Conservation (phyloP, 768 basidiomycete species). For the Mycena belliarum region DNA sequence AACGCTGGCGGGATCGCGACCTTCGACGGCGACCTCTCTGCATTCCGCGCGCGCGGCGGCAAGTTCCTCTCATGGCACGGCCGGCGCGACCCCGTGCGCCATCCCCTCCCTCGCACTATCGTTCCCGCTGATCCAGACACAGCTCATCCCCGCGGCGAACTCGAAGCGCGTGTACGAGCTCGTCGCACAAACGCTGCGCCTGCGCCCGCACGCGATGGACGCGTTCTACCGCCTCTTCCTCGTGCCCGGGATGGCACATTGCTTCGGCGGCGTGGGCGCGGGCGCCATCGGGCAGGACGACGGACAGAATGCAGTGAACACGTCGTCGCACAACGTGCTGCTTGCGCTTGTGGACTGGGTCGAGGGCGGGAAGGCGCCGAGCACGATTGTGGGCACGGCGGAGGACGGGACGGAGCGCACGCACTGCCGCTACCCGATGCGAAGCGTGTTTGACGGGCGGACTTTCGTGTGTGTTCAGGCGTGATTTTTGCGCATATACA, state of each 20-base stretch:
- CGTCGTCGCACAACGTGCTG: too few relatives aligned
- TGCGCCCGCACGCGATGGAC: slow-evolving; percentile 13
- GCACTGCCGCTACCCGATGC: slow-evolving; percentile 1
- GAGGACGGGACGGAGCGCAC: neutral
- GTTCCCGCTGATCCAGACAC: too few relatives aligned
- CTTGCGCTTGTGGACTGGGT: too few relatives aligned
- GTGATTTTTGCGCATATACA: too few relatives aligned
- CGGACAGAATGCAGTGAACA: too few relatives aligned
- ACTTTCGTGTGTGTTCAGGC: neutral
- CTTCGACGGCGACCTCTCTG: too few relatives aligned
- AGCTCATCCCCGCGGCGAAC: slow-evolving; percentile 22
- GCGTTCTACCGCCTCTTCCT: slow-evolving; percentile 27
- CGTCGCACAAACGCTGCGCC: slow-evolving; percentile 12
- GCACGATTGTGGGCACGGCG: neutral
- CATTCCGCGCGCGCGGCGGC: slow-evolving; percentile 16
- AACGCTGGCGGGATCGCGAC: slow-evolving; percentile 3
- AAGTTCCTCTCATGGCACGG: slow-evolving; percentile 26
- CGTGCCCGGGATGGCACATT: slow-evolving; percentile 26
- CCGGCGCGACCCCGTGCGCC: neutral
- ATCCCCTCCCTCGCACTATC: too few relatives aligned
- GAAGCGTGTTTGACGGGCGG: neutral
- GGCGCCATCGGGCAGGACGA: neutral
- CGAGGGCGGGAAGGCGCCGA: slow-evolving; percentile 1
- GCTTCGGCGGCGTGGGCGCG: slow-evolving; percentile 16
- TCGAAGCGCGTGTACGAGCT: slow-evolving; percentile 20